A percentile compares a stretch with the other conserved stretches of the same genome.
phyloP scores from a whole-genome alignment of 1,139 yeast species.

The Blastobotrys raffinosifermentans region DNA sequence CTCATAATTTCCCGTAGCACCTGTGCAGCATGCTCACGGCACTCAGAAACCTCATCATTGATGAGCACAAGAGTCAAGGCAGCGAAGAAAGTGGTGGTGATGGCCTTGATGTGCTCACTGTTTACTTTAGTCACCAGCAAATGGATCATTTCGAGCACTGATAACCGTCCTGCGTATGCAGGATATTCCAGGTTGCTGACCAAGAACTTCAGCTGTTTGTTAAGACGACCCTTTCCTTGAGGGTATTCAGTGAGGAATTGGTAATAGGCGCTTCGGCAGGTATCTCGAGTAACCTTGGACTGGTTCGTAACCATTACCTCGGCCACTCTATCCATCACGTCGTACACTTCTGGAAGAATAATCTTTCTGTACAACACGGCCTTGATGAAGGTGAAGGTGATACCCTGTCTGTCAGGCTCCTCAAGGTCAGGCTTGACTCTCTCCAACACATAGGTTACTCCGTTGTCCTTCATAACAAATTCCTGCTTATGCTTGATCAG shows the following conservation, averaged over 20 bases:
- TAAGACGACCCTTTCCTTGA: constrained; percentile 81
- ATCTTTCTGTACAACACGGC: constrained; percentile 68
- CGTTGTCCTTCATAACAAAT: constrained; percentile 60
- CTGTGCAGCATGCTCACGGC: constrained; percentile 78
- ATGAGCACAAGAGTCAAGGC: constrained; percentile 72
- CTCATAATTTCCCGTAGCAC: constrained; percentile 51
- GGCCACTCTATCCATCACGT: constrained; percentile 75
- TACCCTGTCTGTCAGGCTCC: constrained; percentile 84
- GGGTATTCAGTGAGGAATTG: constrained; percentile 92
- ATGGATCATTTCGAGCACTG: constrained; percentile 83
- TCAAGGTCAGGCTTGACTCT: constrained; percentile 82
- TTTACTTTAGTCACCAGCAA: constrained; percentile 64
- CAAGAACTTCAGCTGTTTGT: constrained; percentile 74
- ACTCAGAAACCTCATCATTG: constrained; percentile 71
- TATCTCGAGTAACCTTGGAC: constrained; percentile 73
- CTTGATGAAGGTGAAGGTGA: constrained; percentile 78
- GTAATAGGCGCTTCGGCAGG: constrained; percentile 77
- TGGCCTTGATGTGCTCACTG: constrained; percentile 50
- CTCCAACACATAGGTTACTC: constrained; percentile 69
- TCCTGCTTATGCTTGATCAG: constrained; percentile 65
- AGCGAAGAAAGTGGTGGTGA: constrained; percentile 73
- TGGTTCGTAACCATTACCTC: constrained; percentile 89
- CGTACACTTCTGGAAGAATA: constrained; percentile 84
- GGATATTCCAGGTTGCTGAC: constrained; percentile 83
- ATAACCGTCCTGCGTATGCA: constrained; percentile 79